Conservation (phyloP, 331 rosid species). For the Acacia pycnantha region DNA sequence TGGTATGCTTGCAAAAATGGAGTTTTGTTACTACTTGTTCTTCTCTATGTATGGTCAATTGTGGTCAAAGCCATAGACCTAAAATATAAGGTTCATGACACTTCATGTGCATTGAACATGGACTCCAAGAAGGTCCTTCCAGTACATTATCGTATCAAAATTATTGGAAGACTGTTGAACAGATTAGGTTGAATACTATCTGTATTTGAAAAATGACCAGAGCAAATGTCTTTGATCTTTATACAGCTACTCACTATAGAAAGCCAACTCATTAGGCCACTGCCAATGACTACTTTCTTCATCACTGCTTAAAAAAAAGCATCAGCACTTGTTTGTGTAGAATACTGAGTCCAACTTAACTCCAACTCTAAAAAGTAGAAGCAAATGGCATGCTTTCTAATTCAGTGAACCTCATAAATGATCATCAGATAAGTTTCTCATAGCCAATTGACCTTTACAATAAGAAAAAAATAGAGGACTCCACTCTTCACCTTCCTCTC, state of each 20-base stretch:
- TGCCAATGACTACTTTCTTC: constrained; percentile 5
- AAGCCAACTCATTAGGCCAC: constrained; percentile 12
- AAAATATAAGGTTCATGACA: background rate
- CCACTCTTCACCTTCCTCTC: background rate
- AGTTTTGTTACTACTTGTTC: background rate
- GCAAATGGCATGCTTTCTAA: background rate
- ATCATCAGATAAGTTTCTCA: background rate
- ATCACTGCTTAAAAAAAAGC: constrained; percentile 1
- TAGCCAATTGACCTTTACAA: constrained; percentile 1
- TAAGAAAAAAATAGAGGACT: background rate
- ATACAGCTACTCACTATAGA: background rate
- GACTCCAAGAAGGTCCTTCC: background rate
- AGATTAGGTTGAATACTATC: background rate
- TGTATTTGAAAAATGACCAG: background rate
- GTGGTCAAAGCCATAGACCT: background rate
- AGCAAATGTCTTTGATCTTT: constrained; percentile 2
- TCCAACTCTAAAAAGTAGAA: background rate
- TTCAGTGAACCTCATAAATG: background rate
- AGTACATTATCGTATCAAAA: background rate
- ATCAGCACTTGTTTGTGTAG: background rate
- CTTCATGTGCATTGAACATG: background rate
- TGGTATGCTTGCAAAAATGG: background rate
- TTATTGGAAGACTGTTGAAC: background rate
- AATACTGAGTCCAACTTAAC: background rate
- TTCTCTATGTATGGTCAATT: background rate